These are phyloP conservation scores for Russula earlei DNA, from an alignment of 768 basidiomycete genomes.

Conservation along the genomic window DNA sequence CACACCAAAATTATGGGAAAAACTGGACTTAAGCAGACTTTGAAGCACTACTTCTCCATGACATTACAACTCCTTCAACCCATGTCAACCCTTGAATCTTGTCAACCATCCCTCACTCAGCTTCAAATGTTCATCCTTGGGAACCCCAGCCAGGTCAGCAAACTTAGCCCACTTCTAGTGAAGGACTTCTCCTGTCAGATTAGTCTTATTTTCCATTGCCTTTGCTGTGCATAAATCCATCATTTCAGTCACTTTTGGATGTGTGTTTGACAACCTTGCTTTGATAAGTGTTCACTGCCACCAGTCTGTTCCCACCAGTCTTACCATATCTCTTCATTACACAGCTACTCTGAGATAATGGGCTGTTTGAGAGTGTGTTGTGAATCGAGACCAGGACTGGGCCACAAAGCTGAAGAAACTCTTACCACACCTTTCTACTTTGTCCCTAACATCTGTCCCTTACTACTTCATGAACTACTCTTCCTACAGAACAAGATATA, in stretches of 20 bases:
- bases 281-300: neutral
- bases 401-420: too few relatives aligned
- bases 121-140: neutral
- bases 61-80: too few relatives aligned
- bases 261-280: neutral
- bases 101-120: neutral
- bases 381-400: too few relatives aligned
- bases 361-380: neutral
- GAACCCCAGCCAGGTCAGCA: neutral
- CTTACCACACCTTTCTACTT: too few relatives aligned
- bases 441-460: too few relatives aligned
- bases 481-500: too few relatives aligned
- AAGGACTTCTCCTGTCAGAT: neutral
- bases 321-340: neutral
- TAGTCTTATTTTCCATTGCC: neutral
- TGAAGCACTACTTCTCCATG: too few relatives aligned
- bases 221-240: neutral
- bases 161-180: neutral
- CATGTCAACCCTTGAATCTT: neutral
- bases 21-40: too few relatives aligned
- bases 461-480: too few relatives aligned
- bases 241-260: neutral
- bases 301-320: neutral
- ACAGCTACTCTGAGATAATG: neutral
- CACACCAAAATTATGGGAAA: too few relatives aligned